These are phyloP conservation scores for Schwanniomyces pseudopolymorphus DNA, from an alignment of 805 yeast species.

Conservation along the genomic window DNA sequence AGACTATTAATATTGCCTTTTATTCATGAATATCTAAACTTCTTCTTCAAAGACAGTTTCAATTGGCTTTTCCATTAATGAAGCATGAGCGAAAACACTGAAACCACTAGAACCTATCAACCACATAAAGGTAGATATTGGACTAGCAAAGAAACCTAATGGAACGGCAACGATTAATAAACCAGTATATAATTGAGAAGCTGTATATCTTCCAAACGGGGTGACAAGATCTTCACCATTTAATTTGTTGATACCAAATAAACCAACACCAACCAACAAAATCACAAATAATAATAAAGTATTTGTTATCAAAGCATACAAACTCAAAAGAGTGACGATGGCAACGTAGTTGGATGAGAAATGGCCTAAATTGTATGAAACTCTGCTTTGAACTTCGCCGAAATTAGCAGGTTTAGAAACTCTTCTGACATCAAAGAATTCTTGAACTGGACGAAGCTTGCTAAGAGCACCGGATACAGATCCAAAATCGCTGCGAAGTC, in stretches of 20 bases:
- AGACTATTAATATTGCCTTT: slow-evolving; percentile 2
- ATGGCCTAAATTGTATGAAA: slow-evolving; percentile 80
- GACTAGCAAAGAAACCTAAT: slow-evolving; percentile 83
- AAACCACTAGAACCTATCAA: slow-evolving; percentile 82
- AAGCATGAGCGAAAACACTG: slow-evolving; percentile 80
- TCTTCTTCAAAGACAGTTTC: slow-evolving; percentile 93
- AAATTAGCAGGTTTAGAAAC: slow-evolving; percentile 88
- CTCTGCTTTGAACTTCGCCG: slow-evolving; percentile 86
- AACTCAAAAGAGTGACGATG: slow-evolving; percentile 66
- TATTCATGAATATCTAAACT: slow-evolving; percentile 20
- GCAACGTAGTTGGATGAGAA: slow-evolving; percentile 83
- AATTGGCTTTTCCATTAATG: slow-evolving; percentile 90
- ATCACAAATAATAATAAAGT: slow-evolving; percentile 81
- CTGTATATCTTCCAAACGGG: slow-evolving; percentile 68
- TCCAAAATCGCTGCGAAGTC: slow-evolving; percentile 44
- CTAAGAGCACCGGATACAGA: slow-evolving; percentile 64
- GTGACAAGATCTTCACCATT: slow-evolving; percentile 81
- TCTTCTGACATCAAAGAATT: slow-evolving; percentile 88
- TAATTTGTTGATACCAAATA: slow-evolving; percentile 74
- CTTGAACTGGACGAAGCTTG: slow-evolving; percentile 84
- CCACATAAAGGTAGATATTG: slow-evolving; percentile 89
- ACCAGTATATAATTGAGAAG: slow-evolving; percentile 82
- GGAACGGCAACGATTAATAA: slow-evolving; percentile 76
- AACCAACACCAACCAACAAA: slow-evolving; percentile 66
- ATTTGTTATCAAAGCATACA: slow-evolving; percentile 88